These are phyloP conservation scores for Eucalyptus cladocalyx DNA, from an alignment of 345 rosid genomes.

Conservation along the genomic window DNA sequence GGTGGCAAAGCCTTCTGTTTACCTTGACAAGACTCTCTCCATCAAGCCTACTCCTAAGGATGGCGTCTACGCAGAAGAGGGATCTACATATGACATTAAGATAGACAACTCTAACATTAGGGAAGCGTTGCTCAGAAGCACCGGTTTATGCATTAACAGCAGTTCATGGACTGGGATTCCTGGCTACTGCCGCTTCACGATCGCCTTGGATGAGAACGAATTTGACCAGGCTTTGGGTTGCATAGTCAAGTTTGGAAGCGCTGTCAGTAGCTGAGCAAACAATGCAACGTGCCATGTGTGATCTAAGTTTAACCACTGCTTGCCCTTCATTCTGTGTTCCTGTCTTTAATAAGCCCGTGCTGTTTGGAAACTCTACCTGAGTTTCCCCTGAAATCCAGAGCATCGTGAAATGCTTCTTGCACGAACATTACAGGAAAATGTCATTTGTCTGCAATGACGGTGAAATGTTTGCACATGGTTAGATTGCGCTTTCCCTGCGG, in stretches of 20 bases:
- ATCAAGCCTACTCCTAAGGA: slow-evolving; percentile 5
- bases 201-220: slow-evolving; percentile 60
- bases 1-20: slow-evolving; percentile 76
- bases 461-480: neutral
- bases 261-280: slow-evolving; percentile 1
- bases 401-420: neutral
- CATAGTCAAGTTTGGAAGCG: slow-evolving; percentile 39
- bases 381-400: neutral
- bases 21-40: slow-evolving; percentile 45
- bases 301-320: neutral
- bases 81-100: slow-evolving; percentile 19
- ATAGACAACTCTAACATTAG: slow-evolving; percentile 56
- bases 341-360: neutral
- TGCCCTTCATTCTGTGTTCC: neutral
- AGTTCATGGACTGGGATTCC: slow-evolving; percentile 84
- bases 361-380: neutral
- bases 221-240: slow-evolving; percentile 68
- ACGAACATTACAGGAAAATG: neutral
- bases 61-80: neutral
- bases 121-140: slow-evolving; percentile 50
- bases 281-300: neutral
- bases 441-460: neutral
- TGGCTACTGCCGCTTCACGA: slow-evolving; percentile 81
- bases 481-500: neutral
- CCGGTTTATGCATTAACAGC: slow-evolving; percentile 80